Evolutionary conservation across 2,329 filamentous ascomycete species (phyloP), one percentile per base, ranked within the genome.

Genomic region (Lasiodiplodia citricola): DNA sequence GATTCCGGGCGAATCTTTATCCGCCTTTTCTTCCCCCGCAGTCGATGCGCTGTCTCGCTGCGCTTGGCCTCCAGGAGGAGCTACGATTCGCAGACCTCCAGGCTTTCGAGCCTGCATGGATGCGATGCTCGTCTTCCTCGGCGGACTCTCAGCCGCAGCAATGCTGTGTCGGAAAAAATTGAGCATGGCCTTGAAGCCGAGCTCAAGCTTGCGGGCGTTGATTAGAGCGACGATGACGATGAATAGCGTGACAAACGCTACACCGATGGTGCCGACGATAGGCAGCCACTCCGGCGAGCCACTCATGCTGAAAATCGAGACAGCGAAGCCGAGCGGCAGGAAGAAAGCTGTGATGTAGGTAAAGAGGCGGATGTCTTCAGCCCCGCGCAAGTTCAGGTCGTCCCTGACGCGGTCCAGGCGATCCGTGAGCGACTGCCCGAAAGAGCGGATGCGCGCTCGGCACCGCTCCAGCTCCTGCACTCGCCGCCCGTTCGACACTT

Each of bases 331-430:
- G 0, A 77, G 69, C 0, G 78, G 78, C 2, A 80, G 69, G 69
- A 80, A 80, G 25, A 80, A 73, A 4, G 77, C 75, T 0, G 78
- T 80, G 4, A 78, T 75, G 60, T 79, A 78, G 0, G 78, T 80
- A 66, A 80, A 80, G 51, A 75, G 71, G 0, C 73, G 73, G 55
- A 79, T 74, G 56, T 79, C 75, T 54, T 78, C 73, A 0, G 74
- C 72, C 25, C 75, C 62, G 10, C 55, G 60, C 13, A 73, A 70
- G 35, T 68, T 72, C 8, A 73, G 62, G 18, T 74, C 71, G 23
- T 73, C 68, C 11, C 73, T 68, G 14, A 71, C 71, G 2, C 71
- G 69, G 41, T 72, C 73, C 5, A 73, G 69, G 2, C 68, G 68
- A 52, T 68, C 71, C 1, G 66, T 69, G 8, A 76, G 71, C 5